These are phyloP conservation scores for Mimosa pudica DNA, from an alignment of 306 rosid genomes.

Conservation along the genomic window DNA sequence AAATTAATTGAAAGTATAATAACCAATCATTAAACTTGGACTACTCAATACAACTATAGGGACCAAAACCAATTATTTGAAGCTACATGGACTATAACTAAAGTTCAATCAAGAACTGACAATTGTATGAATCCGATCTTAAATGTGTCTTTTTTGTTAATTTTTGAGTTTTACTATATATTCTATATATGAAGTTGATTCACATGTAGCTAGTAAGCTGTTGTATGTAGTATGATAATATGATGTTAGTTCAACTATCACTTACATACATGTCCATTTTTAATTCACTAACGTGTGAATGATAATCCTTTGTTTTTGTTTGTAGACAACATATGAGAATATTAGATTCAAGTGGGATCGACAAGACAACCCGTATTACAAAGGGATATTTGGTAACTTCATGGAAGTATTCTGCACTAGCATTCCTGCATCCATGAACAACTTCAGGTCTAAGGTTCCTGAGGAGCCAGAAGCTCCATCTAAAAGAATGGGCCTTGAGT, in stretches of 20 bases:
- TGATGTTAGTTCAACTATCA: background rate
- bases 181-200: slow-evolving; percentile 4
- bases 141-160: background rate
- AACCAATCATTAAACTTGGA: too few species aligned
- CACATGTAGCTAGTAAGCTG: background rate
- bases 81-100: too few species aligned
- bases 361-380: slow-evolving; percentile 56
- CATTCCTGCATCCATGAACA: slow-evolving; percentile 64
- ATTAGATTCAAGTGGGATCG: slow-evolving; percentile 60
- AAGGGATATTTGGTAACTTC: slow-evolving; percentile 56
- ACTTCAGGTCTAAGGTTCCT: slow-evolving; percentile 60
- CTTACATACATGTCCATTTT: background rate
- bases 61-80: too few species aligned
- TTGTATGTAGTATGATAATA: background rate
- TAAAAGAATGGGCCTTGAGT: slow-evolving; percentile 30
- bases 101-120: too few species aligned
- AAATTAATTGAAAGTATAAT: too few species aligned
- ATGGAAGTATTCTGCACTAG: slow-evolving; percentile 57
- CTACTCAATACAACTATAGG: too few species aligned
- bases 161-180: background rate
- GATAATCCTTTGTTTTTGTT: slow-evolving; percentile 27
- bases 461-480: slow-evolving; percentile 41
- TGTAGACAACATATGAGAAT: slow-evolving; percentile 74
- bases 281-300: background rate
- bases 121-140: too few species aligned